These are phyloP conservation scores for Picea sitchensis DNA, from an alignment of 75 land plant species.

Conservation along the genomic window DNA sequence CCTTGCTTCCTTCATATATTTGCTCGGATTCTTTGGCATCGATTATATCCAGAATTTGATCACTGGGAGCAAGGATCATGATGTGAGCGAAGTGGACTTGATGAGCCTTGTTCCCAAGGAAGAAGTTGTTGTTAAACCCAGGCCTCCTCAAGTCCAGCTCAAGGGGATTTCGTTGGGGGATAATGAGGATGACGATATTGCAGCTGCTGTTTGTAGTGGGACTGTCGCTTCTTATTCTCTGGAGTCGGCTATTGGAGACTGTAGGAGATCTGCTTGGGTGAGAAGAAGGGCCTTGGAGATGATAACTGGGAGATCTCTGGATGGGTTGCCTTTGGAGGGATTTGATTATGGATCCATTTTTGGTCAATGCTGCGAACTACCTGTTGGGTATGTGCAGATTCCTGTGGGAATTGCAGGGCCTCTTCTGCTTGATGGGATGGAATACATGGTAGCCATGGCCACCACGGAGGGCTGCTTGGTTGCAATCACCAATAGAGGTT, in stretches of 20 bases:
- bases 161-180: constrained; percentile 6
- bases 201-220: constrained; percentile 44
- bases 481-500: constrained; percentile 82
- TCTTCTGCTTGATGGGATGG: constrained; percentile 53
- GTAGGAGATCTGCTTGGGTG: constrained; percentile 52
- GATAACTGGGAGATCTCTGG: constrained; percentile 43
- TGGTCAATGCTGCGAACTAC: constrained; percentile 89
- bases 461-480: constrained; percentile 83
- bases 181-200: constrained; percentile 51
- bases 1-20: constrained; percentile 70
- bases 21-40: constrained; percentile 84
- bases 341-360: constrained; percentile 61
- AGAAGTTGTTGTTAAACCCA: constrained; percentile 1
- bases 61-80: constrained; percentile 6
- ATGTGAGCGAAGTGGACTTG: neutral
- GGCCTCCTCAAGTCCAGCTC: constrained; percentile 10
- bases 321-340: constrained; percentile 68
- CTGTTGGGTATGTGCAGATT: constrained; percentile 70
- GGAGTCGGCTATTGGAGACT: constrained; percentile 65
- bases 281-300: constrained; percentile 50
- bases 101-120: neutral
- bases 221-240: constrained; percentile 49
- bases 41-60: constrained; percentile 59
- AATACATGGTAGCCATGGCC: constrained; percentile 75
- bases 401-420: constrained; percentile 86